Percentiles rank a stretch among this genome's conserved stretches.
phyloP scores from a whole-genome alignment of 106 monocot genomes.

The Platanthera zijinensis region DNA sequence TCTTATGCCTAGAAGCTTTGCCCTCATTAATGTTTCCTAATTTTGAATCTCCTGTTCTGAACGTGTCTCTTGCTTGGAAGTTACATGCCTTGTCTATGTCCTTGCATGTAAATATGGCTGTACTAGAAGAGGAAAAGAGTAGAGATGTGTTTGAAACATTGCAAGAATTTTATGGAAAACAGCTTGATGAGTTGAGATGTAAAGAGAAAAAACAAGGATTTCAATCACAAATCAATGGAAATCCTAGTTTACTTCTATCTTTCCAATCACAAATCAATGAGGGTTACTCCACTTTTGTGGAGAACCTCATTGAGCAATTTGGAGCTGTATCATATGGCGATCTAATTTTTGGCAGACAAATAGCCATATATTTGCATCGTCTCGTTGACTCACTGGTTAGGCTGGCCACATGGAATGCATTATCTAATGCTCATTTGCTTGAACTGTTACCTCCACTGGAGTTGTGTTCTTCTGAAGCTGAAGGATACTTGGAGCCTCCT shows the following conservation, averaged over 20 bases:
- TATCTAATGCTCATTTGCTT: conserved; percentile 59
- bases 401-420: conserved; percentile 70
- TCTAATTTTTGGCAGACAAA: conserved; percentile 66
- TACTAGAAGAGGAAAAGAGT: conserved; percentile 56
- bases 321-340: conserved; percentile 91
- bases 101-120: conserved; percentile 47
- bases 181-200: conserved; percentile 26
- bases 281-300: conserved; percentile 79
- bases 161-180: conserved; percentile 71
- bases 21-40: conserved; percentile 13
- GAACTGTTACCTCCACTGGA: conserved; percentile 70
- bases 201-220: conserved; percentile 5
- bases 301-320: conserved; percentile 83
- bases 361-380: conserved; percentile 72
- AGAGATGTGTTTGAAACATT: conserved; percentile 59
- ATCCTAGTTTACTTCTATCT: conserved; percentile 23
- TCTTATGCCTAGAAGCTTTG: conserved; percentile 67
- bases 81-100: conserved; percentile 74
- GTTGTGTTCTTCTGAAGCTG: conserved; percentile 46
- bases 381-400: conserved; percentile 47
- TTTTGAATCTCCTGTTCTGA: conserved; percentile 21
- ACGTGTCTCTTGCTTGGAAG: conserved; percentile 77
- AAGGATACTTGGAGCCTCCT: conserved; percentile 72
- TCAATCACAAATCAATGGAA: neutral
- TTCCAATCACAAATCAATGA: conserved; percentile 64